These are phyloP conservation scores for Starmerella floricola DNA, from an alignment of 805 yeast species.

Conservation along the genomic window DNA sequence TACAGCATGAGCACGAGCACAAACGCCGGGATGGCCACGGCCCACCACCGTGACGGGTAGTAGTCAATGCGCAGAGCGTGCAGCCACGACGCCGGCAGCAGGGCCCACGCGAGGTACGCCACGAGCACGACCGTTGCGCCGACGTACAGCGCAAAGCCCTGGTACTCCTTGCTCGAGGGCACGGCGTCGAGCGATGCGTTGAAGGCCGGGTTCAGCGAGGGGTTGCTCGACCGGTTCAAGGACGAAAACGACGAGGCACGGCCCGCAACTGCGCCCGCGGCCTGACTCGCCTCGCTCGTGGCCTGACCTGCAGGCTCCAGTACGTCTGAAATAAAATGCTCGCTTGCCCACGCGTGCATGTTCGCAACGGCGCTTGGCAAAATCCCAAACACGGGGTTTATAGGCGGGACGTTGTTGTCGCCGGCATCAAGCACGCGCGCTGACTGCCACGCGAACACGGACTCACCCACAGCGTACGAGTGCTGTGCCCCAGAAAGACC, in stretches of 20 bases:
- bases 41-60: conserved; percentile 90
- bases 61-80: conserved; percentile 43
- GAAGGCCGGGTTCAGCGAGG: no score
- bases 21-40: conserved; percentile 61
- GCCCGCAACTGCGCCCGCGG: no score
- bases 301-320: no score
- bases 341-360: conserved; percentile 23
- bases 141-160: conserved; percentile 75
- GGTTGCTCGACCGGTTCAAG: no score
- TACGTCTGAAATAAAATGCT: no score
- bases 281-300: no score
- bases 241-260: no score
- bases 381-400: conserved; percentile 51
- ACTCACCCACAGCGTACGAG: conserved; percentile 24
- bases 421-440: neutral
- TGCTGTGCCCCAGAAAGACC: conserved; percentile 60
- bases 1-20: conserved; percentile 60
- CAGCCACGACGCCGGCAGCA: conserved; percentile 50
- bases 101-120: conserved; percentile 61
- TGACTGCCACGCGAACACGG: conserved; percentile 28
- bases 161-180: conserved; percentile 45
- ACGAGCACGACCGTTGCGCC: conserved; percentile 45
- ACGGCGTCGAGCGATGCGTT: neutral
- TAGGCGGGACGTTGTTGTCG: conserved; percentile 17
- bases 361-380: conserved; percentile 36